These are phyloP conservation scores for Coemansia sp. DNA, from an alignment of 192 early-diverging fungal species.

Conservation along the genomic window DNA sequence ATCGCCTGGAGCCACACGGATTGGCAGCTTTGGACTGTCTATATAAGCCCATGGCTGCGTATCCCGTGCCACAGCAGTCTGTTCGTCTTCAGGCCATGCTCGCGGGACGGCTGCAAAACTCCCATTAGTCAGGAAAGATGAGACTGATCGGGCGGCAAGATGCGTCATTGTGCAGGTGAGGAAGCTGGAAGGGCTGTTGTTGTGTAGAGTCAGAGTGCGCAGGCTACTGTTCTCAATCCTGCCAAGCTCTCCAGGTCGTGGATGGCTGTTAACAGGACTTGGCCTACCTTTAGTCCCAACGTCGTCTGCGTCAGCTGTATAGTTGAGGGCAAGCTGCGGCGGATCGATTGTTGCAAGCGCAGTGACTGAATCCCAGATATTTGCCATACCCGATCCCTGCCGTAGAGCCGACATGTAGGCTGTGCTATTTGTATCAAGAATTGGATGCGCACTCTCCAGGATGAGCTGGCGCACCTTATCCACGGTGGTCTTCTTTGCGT, in stretches of 20 bases:
- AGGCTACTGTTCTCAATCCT: not conserved
- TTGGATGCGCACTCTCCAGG: conserved; percentile 47
- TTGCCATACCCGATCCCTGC: conserved; percentile 48
- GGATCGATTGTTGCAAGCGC: conserved; percentile 40
- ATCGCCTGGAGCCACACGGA: conserved; percentile 37
- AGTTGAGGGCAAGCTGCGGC: conserved; percentile 49
- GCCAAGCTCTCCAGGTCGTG: not conserved
- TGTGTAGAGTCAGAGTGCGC: conserved; percentile 36
- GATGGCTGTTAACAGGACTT: not conserved
- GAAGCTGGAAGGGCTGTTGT: conserved; percentile 35
- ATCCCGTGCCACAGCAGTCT: conserved; percentile 8
- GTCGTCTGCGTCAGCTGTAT: conserved; percentile 18
- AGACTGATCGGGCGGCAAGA: conserved; percentile 43
- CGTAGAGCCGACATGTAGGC: conserved; percentile 41
- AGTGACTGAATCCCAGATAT: conserved; percentile 40
- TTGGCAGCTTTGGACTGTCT: conserved; percentile 29
- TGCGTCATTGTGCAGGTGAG: conserved; percentile 50
- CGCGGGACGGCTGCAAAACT: conserved; percentile 44
- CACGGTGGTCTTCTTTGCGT: conserved; percentile 22
- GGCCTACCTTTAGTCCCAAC: not conserved
- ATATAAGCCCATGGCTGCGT: conserved; percentile 46
- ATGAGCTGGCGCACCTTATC: conserved; percentile 41
- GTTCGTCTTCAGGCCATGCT: conserved; percentile 34
- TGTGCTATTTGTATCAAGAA: conserved; percentile 35
- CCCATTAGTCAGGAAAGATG: conserved; percentile 46